Conservation (phyloP, 495 filamentous ascomycete genomes). For the Immersiella caudata region DNA sequence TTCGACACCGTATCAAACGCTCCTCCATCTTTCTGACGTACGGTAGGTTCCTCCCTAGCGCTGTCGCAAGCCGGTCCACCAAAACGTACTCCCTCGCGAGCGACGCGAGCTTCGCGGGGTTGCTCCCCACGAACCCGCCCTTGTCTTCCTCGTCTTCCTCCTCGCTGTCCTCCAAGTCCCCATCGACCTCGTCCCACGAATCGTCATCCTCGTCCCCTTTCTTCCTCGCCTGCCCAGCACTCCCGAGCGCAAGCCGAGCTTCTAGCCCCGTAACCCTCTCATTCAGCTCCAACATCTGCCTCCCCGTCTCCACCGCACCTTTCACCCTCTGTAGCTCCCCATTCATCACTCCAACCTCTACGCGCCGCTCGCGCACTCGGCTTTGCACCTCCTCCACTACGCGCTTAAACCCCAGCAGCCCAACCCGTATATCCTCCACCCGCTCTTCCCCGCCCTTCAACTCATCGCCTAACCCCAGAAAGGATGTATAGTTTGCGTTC, state of each 20-base stretch:
- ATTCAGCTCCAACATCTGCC: constrained; percentile 70
- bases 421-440: constrained; percentile 88
- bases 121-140: constrained; percentile 40
- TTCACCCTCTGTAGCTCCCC: constrained; percentile 46
- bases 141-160: constrained; percentile 31
- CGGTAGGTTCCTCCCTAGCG: constrained; percentile 45
- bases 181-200: constrained; percentile 27
- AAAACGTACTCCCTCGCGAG: constrained; percentile 49
- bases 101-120: constrained; percentile 45
- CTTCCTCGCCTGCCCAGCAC: constrained; percentile 31
- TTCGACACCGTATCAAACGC: constrained; percentile 54
- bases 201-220: constrained; percentile 41
- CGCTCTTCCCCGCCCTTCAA: constrained; percentile 87
- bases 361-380: constrained; percentile 51
- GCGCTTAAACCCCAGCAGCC: constrained; percentile 78
- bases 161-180: constrained; percentile 24
- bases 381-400: constrained; percentile 64
- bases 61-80: constrained; percentile 43
- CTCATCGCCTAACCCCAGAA: constrained; percentile 78
- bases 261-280: constrained; percentile 76
- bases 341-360: constrained; percentile 46
- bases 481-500: constrained; percentile 90
- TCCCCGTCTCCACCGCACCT: constrained; percentile 56
- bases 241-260: constrained; percentile 57
- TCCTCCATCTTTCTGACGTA: constrained; percentile 59